phyloP scores from a whole-genome alignment of 2,329 filamentous ascomycete species.

The Rhynchosporium secalis region DNA sequence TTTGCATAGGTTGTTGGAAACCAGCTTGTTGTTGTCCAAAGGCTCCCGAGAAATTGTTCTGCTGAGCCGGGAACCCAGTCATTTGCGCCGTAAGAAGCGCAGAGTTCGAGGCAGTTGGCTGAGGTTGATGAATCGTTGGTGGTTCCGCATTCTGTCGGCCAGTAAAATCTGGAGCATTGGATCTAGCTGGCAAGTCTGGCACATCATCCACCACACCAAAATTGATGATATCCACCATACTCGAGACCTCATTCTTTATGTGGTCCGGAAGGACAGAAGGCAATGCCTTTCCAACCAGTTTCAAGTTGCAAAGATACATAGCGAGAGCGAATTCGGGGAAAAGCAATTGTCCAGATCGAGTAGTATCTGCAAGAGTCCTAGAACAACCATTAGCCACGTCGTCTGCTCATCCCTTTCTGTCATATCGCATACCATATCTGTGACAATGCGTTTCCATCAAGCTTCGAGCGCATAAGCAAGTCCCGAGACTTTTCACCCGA shows the following conservation, averaged over 20 bases:
- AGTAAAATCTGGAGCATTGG: slow-evolving; percentile 72
- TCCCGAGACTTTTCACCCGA: slow-evolving; percentile 92
- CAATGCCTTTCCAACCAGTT: slow-evolving; percentile 80
- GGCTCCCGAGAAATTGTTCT: slow-evolving; percentile 44
- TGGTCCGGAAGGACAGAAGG: slow-evolving; percentile 76
- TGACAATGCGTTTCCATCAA: slow-evolving; percentile 83
- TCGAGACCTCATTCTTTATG: slow-evolving; percentile 94
- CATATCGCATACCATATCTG: slow-evolving; percentile 76
- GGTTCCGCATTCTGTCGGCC: slow-evolving; percentile 52
- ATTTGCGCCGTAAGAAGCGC: slow-evolving; percentile 65
- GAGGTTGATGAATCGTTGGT: slow-evolving; percentile 65
- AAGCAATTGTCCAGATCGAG: slow-evolving; percentile 90
- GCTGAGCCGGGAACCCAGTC: slow-evolving; percentile 63
- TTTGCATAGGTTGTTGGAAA: slow-evolving; percentile 49
- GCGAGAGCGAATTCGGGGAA: slow-evolving; percentile 97
- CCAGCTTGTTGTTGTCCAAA: slow-evolving; percentile 45
- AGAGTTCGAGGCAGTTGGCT: slow-evolving; percentile 72
- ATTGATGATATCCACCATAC: slow-evolving; percentile 99
- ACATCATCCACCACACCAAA: slow-evolving; percentile 83
- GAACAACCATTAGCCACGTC: slow-evolving; percentile 33
- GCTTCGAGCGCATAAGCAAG: slow-evolving; percentile 81
- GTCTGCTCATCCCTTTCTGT: slow-evolving; percentile 13
- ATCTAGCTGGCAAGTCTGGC: slow-evolving; percentile 51
- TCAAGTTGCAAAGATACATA: slow-evolving; percentile 98
- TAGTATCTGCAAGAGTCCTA: slow-evolving; percentile 92